phyloP scores from a whole-genome alignment of 768 basidiomycete species.

The Naganishia randhawae region DNA sequence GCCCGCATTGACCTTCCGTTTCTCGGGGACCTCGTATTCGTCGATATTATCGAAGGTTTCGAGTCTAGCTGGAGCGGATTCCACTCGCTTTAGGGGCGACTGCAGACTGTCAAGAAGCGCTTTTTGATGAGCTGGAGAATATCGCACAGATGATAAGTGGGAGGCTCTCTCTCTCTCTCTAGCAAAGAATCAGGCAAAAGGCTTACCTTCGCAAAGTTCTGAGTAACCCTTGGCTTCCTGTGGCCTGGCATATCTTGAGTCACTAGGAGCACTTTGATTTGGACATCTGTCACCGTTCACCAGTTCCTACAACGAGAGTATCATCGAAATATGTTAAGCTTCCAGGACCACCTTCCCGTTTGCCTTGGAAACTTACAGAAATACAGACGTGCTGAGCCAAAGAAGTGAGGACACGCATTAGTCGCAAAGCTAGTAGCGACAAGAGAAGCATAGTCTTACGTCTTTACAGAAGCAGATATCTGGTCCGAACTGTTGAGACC shows the following conservation, averaged over 20 bases:
- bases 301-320: background rate
- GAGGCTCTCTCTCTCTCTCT: no score
- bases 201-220: background rate
- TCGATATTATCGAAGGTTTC: no score
- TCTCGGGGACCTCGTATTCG: no score
- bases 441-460: background rate
- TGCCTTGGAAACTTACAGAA: background rate
- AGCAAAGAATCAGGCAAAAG: no score
- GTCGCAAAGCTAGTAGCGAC: background rate
- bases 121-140: no score
- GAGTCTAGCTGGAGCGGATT: no score
- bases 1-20: no score
- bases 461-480: background rate
- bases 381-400: background rate
- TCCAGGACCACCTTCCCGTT: background rate
- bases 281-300: background rate
- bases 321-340: background rate
- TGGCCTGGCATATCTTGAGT: no score
- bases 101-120: no score
- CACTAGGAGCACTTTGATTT: background rate
- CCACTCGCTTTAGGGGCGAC: no score
- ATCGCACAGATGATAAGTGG: no score
- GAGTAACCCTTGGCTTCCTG: no score
- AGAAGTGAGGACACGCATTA: background rate
- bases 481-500: background rate